These are phyloP conservation scores for Geotrichum reessii DNA, from an alignment of 1,139 yeast species.

Conservation along the genomic window DNA sequence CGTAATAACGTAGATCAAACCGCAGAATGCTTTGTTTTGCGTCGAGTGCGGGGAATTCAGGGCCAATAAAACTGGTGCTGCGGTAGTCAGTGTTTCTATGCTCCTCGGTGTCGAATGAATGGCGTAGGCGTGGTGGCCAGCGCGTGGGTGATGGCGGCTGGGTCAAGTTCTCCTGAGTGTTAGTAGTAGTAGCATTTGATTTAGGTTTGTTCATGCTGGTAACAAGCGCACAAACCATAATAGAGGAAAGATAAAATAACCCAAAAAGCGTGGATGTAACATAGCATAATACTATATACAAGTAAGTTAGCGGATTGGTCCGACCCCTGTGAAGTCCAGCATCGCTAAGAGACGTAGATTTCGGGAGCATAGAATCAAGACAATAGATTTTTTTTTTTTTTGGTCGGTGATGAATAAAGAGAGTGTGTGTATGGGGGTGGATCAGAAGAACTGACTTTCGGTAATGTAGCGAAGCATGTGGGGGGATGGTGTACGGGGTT, in stretches of 20 bases:
- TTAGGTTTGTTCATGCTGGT: slow-evolving; percentile 3
- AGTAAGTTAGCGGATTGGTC: neutral
- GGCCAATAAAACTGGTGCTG: slow-evolving; percentile 1
- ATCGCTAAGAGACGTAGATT: neutral
- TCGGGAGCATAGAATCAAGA: neutral
- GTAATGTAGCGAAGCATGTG: too few species aligned
- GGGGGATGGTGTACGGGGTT: too few species aligned
- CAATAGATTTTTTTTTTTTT: too few species aligned
- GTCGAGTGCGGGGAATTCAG: slow-evolving; percentile 20
- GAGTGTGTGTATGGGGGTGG: too few species aligned
- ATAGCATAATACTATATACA: slow-evolving; percentile 20
- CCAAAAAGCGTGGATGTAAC: slow-evolving; percentile 30
- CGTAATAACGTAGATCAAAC: slow-evolving; percentile 59
- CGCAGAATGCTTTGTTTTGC: slow-evolving; percentile 37
- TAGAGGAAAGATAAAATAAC: slow-evolving; percentile 29
- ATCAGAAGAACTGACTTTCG: too few species aligned
- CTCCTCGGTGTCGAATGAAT: slow-evolving; percentile 1
- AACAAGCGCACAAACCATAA: slow-evolving; percentile 33
- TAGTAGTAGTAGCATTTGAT: too few species aligned
- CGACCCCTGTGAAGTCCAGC: neutral
- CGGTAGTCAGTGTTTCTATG: neutral
- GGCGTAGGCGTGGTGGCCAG: neutral
- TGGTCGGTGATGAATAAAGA: neutral
- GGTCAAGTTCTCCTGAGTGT: neutral
- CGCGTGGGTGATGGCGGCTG: neutral